phyloP scores from a whole-genome alignment of 1,139 yeast genomes.

The Maudiozyma humilis region DNA sequence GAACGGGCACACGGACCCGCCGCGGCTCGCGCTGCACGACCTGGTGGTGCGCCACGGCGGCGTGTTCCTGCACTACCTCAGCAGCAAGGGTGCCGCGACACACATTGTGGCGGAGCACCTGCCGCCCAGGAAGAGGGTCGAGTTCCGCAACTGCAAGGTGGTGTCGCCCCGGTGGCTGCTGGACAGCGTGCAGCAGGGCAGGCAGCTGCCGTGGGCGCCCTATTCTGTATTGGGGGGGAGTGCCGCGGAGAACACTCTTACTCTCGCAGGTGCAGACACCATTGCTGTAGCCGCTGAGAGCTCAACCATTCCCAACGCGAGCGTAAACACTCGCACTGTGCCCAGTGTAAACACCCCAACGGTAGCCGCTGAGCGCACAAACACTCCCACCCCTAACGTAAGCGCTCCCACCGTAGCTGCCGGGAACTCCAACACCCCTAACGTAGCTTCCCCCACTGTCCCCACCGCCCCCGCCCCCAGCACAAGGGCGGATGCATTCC shows the following conservation, averaged over 20 bases:
- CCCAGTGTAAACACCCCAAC: too few relatives aligned
- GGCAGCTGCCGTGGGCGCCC: slow-evolving; percentile 57
- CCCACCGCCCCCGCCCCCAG: background rate
- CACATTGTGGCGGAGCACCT: slow-evolving; percentile 75
- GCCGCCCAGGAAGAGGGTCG: slow-evolving; percentile 65
- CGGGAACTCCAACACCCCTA: background rate
- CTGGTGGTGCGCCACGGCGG: slow-evolving; percentile 77
- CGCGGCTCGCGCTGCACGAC: slow-evolving; percentile 61
- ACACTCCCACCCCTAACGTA: too few relatives aligned
- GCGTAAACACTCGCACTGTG: too few relatives aligned
- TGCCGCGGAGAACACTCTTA: background rate
- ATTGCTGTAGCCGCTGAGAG: too few relatives aligned
- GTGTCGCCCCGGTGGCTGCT: slow-evolving; percentile 78
- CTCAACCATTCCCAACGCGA: too few relatives aligned
- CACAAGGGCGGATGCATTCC: too few relatives aligned
- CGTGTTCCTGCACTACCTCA: slow-evolving; percentile 55
- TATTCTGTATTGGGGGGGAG: slow-evolving; percentile 44
- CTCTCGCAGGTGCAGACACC: background rate
- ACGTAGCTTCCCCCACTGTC: background rate
- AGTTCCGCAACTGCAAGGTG: slow-evolving; percentile 61
- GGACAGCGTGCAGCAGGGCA: slow-evolving; percentile 46
- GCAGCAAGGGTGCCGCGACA: slow-evolving; percentile 66
- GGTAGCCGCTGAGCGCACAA: too few relatives aligned
- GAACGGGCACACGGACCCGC: slow-evolving; percentile 80
- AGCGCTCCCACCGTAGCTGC: too few relatives aligned